phyloP scores from a whole-genome alignment of 2,329 filamentous ascomycete genomes.

The Diaporthe longicolla region DNA sequence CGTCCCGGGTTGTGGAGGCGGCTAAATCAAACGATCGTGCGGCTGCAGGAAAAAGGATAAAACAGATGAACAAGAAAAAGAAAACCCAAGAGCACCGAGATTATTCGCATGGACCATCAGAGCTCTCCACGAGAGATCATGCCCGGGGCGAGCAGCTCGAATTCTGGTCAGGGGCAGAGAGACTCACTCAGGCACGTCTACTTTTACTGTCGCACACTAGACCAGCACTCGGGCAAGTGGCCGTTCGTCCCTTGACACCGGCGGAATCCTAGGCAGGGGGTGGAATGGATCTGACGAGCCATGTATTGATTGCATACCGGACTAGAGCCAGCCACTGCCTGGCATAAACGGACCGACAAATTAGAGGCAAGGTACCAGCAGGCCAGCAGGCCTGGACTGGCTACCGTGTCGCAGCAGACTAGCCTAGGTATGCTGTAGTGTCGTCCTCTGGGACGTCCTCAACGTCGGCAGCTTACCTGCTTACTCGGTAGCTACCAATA shows the following conservation, averaged over 20 bases:
- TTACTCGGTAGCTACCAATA: conserved; percentile 8
- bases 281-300: conserved; percentile 36
- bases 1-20: conserved; percentile 40
- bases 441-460: conserved; percentile 2
- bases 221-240: conserved; percentile 22
- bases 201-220: conserved; percentile 23
- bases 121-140: conserved; percentile 12
- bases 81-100: conserved; percentile 33
- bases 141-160: neutral
- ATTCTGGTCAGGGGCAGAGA: conserved; percentile 8
- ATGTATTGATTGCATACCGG: conserved; percentile 39
- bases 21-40: conserved; percentile 44
- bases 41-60: conserved; percentile 36
- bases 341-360: conserved; percentile 21
- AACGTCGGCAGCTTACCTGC: conserved; percentile 24
- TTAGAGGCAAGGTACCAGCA: conserved; percentile 22
- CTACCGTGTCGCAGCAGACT: conserved; percentile 26
- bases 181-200: neutral
- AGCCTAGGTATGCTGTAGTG: conserved; percentile 4
- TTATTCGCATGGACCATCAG: neutral
- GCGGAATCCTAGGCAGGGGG: conserved; percentile 31
- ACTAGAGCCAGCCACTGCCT: conserved; percentile 38
- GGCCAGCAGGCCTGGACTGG: conserved; percentile 18
- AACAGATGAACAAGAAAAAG: conserved; percentile 27
- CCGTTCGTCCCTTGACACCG: conserved; percentile 41